A percentile compares a stretch with the other conserved stretches of the same genome.
phyloP scores from a whole-genome alignment of 2,329 filamentous ascomycete genomes.

The Colletotrichum shisoi region DNA sequence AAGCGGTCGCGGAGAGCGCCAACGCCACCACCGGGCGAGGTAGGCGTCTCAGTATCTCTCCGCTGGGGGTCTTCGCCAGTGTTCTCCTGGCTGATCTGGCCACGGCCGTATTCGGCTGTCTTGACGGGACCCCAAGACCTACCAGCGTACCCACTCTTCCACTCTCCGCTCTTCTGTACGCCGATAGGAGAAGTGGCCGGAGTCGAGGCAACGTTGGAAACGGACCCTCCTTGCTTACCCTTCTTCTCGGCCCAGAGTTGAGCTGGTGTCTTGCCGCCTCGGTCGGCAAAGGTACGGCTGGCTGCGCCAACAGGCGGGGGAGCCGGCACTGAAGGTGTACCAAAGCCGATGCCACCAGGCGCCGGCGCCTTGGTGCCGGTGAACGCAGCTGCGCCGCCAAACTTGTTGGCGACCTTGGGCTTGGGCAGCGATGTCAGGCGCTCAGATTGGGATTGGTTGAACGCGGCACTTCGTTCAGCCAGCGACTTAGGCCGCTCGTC shows the following conservation, averaged over 20 bases:
- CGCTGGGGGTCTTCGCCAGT: slow-evolving; percentile 62
- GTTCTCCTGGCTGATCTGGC: slow-evolving; percentile 63
- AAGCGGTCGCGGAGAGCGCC: slow-evolving; percentile 83
- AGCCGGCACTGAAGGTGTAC: slow-evolving; percentile 66
- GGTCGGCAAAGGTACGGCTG: slow-evolving; percentile 91
- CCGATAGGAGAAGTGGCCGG: slow-evolving; percentile 62
- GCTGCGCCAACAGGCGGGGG: slow-evolving; percentile 74
- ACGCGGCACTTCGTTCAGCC: slow-evolving; percentile 78
- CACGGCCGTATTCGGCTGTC: slow-evolving; percentile 74
- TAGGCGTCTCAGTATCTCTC: slow-evolving; percentile 59
- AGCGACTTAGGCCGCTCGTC: slow-evolving; percentile 63
- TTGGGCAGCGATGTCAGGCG: slow-evolving; percentile 89
- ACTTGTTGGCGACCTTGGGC: slow-evolving; percentile 92
- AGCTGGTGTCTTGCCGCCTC: slow-evolving; percentile 94
- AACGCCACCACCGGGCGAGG: slow-evolving; percentile 70
- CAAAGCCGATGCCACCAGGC: slow-evolving; percentile 72
- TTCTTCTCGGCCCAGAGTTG: slow-evolving; percentile 99
- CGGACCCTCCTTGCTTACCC: slow-evolving; percentile 73
- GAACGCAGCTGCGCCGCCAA: slow-evolving; percentile 74
- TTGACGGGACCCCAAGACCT: slow-evolving; percentile 90
- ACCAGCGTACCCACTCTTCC: slow-evolving; percentile 90
- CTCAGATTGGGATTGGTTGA: slow-evolving; percentile 72
- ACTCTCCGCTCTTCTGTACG: slow-evolving; percentile 79
- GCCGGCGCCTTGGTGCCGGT: slow-evolving; percentile 88
- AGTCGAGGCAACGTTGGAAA: slow-evolving; percentile 53